Evolutionary conservation across 768 basidiomycete genomes (phyloP).

Genomic region (Auricularia cornea): DNA sequence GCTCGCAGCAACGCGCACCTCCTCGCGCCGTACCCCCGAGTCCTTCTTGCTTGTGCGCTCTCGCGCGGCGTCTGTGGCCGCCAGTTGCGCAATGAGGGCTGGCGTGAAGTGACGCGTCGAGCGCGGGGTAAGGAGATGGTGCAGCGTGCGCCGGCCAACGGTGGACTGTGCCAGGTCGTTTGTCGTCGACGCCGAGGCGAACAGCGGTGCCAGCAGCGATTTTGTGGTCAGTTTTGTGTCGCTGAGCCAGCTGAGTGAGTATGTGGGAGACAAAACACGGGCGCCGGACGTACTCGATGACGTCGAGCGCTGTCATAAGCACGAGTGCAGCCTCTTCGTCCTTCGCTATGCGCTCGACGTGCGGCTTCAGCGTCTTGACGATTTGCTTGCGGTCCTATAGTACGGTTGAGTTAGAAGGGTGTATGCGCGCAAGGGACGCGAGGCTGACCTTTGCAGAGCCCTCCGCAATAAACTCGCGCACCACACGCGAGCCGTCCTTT

Average conservation of each 20-base stretch:
- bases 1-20: conserved; percentile 68
- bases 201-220: conserved; percentile 60
- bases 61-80: conserved; percentile 62
- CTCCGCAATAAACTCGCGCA: conserved; percentile 74
- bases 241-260: conserved; percentile 31
- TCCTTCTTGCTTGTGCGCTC: conserved; percentile 83
- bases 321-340: conserved; percentile 89
- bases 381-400: conserved; percentile 82
- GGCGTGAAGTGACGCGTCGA: conserved; percentile 84
- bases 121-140: conserved; percentile 78
- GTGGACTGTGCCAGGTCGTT: conserved; percentile 5
- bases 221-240: conserved; percentile 88
- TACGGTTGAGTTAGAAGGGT: background rate
- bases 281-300: conserved; percentile 65
- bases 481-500: conserved; percentile 79
- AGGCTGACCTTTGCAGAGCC: conserved; percentile 69
- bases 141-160: conserved; percentile 63
- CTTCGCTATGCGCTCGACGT: conserved; percentile 77
- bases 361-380: conserved; percentile 81
- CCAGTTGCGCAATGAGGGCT: conserved; percentile 58
- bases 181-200: conserved; percentile 30
- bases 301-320: conserved; percentile 82
- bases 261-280: background rate
- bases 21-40: conserved; percentile 47
- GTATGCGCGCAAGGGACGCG: background rate